Evolutionary conservation across 805 yeast species (phyloP), one percentile per base, ranked within the genome.

Genomic region (Tanozyma kutaoensis): DNA sequence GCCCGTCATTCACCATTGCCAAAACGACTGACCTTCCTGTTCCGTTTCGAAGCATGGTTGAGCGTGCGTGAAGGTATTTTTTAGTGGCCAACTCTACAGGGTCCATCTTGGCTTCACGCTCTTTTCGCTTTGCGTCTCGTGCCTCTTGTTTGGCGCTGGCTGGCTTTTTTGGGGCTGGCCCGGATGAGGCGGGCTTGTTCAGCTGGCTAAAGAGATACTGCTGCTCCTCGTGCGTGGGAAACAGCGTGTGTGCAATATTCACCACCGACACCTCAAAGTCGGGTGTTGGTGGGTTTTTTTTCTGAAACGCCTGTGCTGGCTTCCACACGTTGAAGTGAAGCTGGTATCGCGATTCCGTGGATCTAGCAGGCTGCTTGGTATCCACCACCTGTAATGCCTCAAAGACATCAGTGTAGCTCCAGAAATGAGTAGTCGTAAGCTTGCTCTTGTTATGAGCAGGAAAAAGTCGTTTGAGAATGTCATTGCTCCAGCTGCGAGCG

Each of bases 301-400:
- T 84, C 32, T 73, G 74, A 54, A 79, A 86, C 3, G 57, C 50
- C 0, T 79, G 63, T 2, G 63, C 56, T 2, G 97, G 96, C 45
- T 80, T 84, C 95, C 95, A 86, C 3, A 81, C 79, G 40, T 77
- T 62, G 39, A 60, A 85, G 0, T 68, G 55, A 3, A 77, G 51
- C 4, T 43, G 30, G 21, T 46, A 50, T 2, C 32, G 24, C 15
- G 26, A 20, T 26, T 31, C 46, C 12, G 53, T 40, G 20, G 49
- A 28, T 22, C 37, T 51, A 11, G 35, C 31, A 26, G 48, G 53
- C 5, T 57, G 40, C 24, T 46, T 48, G 11, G 13, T 16, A 3
- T 24, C 15, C 3, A 26, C 27, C 17, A 28, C 22, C 28, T 25
- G 9, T 35, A 35, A 8, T 43, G 34, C 26, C 60, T 39, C 30